Evolutionary conservation across 208 protist species (phyloP).

Genomic region (Wallacemonas rigidus): DNA sequence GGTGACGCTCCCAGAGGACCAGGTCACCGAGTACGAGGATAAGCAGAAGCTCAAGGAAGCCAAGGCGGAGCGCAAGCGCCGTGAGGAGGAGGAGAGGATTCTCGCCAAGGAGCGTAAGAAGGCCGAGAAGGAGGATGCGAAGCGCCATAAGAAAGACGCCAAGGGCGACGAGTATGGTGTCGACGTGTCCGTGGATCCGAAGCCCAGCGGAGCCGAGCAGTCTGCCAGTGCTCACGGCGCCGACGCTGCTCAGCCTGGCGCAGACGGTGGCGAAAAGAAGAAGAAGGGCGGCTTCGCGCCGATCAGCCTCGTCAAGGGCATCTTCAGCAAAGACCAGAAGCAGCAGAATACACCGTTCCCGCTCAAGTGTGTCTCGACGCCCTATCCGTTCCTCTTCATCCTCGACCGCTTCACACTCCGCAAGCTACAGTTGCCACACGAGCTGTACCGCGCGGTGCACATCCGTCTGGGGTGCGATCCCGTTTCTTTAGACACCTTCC

Average conservation of each 20-base stretch:
- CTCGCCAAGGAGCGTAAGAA: constrained; percentile 31
- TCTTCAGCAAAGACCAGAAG: constrained; percentile 44
- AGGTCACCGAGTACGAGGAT: constrained; percentile 37
- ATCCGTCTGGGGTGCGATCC: constrained; percentile 42
- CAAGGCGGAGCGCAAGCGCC: constrained; percentile 37
- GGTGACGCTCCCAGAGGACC: constrained; percentile 30
- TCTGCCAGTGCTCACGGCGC: neutral
- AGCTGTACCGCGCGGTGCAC: constrained; percentile 51
- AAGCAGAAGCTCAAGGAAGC: constrained; percentile 48
- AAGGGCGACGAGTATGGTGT: constrained; percentile 17
- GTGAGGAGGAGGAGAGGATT: constrained; percentile 44
- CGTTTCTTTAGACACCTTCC: constrained; percentile 30
- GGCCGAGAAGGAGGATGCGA: constrained; percentile 26
- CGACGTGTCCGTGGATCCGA: constrained; percentile 24
- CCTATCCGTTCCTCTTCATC: constrained; percentile 43
- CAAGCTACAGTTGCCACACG: constrained; percentile 37
- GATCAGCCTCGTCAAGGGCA: constrained; percentile 22
- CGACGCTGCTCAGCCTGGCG: neutral
- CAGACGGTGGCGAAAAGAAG: constrained; percentile 23
- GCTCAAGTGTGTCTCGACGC: constrained; percentile 31
- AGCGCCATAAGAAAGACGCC: constrained; percentile 16
- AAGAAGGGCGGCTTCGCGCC: constrained; percentile 32
- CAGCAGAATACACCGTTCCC: constrained; percentile 40
- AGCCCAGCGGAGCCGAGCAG: neutral
- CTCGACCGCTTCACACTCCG: constrained; percentile 42